These are phyloP conservation scores for Marchantia polymorpha DNA, from an alignment of 225 moss, liverwort and hornwort genomes.

Conservation along the genomic window DNA sequence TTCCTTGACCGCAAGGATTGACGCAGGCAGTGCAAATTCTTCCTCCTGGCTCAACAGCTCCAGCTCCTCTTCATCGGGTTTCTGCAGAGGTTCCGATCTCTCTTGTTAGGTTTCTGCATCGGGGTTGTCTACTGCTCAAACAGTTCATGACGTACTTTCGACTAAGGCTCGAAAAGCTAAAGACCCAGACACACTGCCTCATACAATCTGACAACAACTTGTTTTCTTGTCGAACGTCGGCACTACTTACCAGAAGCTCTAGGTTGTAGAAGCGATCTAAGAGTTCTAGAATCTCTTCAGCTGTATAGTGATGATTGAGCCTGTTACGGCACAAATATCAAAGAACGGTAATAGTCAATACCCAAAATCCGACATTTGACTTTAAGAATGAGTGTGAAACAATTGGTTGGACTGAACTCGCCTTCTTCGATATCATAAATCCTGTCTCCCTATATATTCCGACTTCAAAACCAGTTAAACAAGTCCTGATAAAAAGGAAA, in stretches of 20 bases:
- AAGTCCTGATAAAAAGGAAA: no score
- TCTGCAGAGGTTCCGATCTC: slow-evolving; percentile 32
- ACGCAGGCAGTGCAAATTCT: slow-evolving; percentile 72
- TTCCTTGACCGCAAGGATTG: slow-evolving; percentile 49
- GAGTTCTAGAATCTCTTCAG: slow-evolving; percentile 45
- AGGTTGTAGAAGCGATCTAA: slow-evolving; percentile 47
- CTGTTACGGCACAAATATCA: slow-evolving; percentile 21
- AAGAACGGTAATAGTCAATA: no score
- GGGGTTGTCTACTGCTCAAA: background rate
- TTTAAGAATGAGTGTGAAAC: no score
- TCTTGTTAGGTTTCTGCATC: background rate
- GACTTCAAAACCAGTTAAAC: no score
- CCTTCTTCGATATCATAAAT: no score
- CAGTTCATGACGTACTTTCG: no score
- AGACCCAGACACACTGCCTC: background rate
- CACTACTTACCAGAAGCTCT: slow-evolving; percentile 42
- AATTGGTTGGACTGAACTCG: no score
- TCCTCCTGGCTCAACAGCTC: slow-evolving; percentile 63
- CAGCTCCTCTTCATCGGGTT: slow-evolving; percentile 70
- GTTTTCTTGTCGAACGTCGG: background rate
- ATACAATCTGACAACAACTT: background rate
- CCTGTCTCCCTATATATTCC: no score
- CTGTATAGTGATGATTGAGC: slow-evolving; percentile 42
- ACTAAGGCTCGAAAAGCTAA: background rate
- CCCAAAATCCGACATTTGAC: no score